Evolutionary conservation across 192 early-diverging fungal species (phyloP).

Genomic region (Coemansia umbellata): DNA sequence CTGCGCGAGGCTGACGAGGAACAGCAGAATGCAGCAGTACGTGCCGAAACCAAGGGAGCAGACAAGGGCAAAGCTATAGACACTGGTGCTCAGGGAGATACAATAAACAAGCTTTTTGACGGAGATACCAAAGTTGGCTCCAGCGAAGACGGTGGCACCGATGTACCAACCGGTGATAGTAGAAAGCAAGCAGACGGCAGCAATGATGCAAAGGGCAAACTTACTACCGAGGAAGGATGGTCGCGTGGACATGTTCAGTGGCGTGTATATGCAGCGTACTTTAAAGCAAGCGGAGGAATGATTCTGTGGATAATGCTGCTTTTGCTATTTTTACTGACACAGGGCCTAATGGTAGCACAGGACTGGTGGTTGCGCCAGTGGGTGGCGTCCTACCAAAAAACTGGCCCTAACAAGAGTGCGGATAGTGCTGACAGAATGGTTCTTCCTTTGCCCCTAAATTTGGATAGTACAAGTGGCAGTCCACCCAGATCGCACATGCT

Average conservation of each 20-base stretch:
- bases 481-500: no score
- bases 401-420: neutral
- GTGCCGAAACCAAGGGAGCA: constrained; percentile 8
- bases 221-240: constrained; percentile 79
- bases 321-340: constrained; percentile 20
- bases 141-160: constrained; percentile 32
- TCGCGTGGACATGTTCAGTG: constrained; percentile 72
- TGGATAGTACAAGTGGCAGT: no score
- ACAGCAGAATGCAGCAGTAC: constrained; percentile 21
- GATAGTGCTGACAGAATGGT: no score
- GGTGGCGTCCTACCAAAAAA: constrained; percentile 25
- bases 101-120: constrained; percentile 22
- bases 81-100: neutral
- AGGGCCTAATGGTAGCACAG: constrained; percentile 34
- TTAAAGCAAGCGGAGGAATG: constrained; percentile 63
- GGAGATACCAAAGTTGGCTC: neutral
- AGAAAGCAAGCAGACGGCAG: constrained; percentile 5
- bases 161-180: constrained; percentile 37
- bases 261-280: constrained; percentile 74
- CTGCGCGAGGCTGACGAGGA: constrained; percentile 26
- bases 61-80: constrained; percentile 35
- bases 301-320: constrained; percentile 58
- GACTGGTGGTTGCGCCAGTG: constrained; percentile 52
- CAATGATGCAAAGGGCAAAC: constrained; percentile 43
- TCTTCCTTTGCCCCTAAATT: no score